Conservation (phyloP, 2,329 filamentous ascomycete genomes). For the Mycosphaerella sp. region DNA sequence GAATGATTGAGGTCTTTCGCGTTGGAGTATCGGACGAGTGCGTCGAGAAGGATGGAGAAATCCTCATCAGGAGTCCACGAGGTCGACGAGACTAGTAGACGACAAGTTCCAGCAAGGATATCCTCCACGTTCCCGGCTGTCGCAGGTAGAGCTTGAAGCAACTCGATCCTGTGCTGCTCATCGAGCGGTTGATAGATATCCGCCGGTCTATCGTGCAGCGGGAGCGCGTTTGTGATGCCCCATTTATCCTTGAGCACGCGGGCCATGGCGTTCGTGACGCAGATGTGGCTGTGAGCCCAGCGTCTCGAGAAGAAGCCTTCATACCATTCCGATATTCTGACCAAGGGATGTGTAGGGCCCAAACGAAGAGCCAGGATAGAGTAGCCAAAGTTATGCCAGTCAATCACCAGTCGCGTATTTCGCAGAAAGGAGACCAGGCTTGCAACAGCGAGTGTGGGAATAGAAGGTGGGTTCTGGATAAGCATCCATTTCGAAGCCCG, state of each 20-base stretch:
- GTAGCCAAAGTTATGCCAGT: conserved; percentile 99
- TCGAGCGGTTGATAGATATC: conserved; percentile 69
- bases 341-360: conserved; percentile 62
- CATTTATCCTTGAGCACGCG: conserved; percentile 64
- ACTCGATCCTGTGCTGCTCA: conserved; percentile 46
- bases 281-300: conserved; percentile 59
- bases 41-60: conserved; percentile 79
- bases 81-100: conserved; percentile 82
- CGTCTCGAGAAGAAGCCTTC: conserved; percentile 68
- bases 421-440: conserved; percentile 67
- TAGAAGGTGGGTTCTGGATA: conserved; percentile 89
- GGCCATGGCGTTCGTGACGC: conserved; percentile 86
- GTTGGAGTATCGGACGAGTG: conserved; percentile 67
- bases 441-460: conserved; percentile 78
- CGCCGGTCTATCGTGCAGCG: conserved; percentile 82
- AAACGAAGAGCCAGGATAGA: conserved; percentile 73
- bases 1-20: conserved; percentile 29
- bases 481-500: conserved; percentile 77
- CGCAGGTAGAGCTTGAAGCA: conserved; percentile 61
- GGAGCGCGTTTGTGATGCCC: conserved; percentile 52
- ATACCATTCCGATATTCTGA: conserved; percentile 68
- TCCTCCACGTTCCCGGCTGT: conserved; percentile 55
- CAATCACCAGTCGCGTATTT: conserved; percentile 76
- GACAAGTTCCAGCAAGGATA: conserved; percentile 41
- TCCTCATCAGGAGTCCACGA: conserved; percentile 98